A percentile compares a stretch with the other conserved stretches of the same genome.
phyloP scores from a whole-genome alignment of 305 asterid genomes.

The Andrographis paniculata region DNA sequence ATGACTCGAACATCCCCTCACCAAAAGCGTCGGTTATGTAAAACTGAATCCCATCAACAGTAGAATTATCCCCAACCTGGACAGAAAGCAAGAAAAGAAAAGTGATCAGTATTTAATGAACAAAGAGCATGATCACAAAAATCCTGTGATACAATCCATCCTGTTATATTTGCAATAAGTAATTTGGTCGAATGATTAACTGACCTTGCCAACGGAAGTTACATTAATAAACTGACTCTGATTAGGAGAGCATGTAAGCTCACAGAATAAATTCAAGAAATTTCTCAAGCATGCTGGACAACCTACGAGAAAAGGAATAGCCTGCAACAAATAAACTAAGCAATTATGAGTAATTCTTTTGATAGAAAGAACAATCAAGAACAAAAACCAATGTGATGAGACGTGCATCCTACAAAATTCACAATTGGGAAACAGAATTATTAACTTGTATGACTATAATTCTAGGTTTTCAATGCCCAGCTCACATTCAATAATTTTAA shows the following conservation, averaged over 20 bases:
- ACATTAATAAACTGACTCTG: conserved; percentile 97
- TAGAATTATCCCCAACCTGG: conserved; percentile 60
- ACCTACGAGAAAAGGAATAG: conserved; percentile 96
- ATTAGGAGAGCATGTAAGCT: conserved; percentile 95
- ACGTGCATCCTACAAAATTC: background rate
- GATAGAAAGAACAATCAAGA: background rate
- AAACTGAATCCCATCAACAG: conserved; percentile 81
- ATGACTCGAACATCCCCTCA: conserved; percentile 75
- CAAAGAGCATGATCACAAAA: conserved; percentile 9
- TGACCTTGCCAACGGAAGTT: conserved; percentile 70
- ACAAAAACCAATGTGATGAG: background rate
- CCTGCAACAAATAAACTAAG: conserved; percentile 58
- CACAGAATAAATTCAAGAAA: conserved; percentile 96
- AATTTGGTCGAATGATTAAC: conserved; percentile 46
- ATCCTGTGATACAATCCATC: background rate
- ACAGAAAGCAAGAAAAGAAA: conserved; percentile 14
- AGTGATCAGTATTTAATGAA: conserved; percentile 24
- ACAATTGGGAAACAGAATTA: too few species aligned
- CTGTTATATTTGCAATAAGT: conserved; percentile 29
- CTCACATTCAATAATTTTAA: too few species aligned
- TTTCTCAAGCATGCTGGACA: conserved; percentile 99
- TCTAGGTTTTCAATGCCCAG: background rate
- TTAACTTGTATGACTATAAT: too few species aligned
- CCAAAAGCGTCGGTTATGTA: conserved; percentile 73
- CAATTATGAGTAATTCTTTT: conserved; percentile 18